These are phyloP conservation scores for Agarophyton chilense DNA, from an alignment of 23 red algal species.

Conservation along the genomic window DNA sequence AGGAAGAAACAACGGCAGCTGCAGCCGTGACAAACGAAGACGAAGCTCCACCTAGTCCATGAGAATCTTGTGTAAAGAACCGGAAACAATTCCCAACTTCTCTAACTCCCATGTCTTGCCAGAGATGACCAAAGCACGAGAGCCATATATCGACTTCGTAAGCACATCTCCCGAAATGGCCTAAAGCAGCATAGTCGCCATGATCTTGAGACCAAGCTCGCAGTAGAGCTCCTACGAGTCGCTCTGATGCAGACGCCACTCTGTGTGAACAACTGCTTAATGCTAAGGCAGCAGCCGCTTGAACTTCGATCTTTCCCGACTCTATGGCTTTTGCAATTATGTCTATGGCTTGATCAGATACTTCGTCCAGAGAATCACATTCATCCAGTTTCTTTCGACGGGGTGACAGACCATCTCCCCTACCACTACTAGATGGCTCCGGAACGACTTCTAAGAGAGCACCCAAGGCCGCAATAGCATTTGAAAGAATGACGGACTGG, in stretches of 20 bases:
- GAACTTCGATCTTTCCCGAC: slow-evolving; percentile 28
- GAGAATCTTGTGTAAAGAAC: slow-evolving; percentile 54
- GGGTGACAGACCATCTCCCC: not conserved
- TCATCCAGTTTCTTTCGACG: slow-evolving; percentile 7
- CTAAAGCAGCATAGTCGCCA: slow-evolving; percentile 37
- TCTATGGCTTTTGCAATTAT: slow-evolving; percentile 49
- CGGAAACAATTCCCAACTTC: not conserved
- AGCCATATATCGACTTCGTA: slow-evolving; percentile 48
- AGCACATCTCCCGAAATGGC: slow-evolving; percentile 43
- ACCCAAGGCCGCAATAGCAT: slow-evolving; percentile 45
- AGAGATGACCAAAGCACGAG: slow-evolving; percentile 47
- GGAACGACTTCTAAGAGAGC: slow-evolving; percentile 65
- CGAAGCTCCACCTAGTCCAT: slow-evolving; percentile 39
- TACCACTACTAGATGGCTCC: slow-evolving; percentile 14
- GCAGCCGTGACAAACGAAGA: slow-evolving; percentile 39
- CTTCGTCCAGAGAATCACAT: slow-evolving; percentile 8
- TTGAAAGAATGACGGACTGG: slow-evolving; percentile 43
- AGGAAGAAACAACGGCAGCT: slow-evolving; percentile 51
- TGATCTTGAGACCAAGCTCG: slow-evolving; percentile 47
- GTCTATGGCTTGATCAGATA: slow-evolving; percentile 25
- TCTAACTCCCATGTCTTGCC: slow-evolving; percentile 60
- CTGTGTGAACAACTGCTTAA: slow-evolving; percentile 48
- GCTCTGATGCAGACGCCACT: slow-evolving; percentile 54
- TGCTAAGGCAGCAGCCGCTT: slow-evolving; percentile 45
- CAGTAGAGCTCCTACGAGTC: slow-evolving; percentile 41